Conservation (phyloP, 495 filamentous ascomycete genomes). For the Glutinoglossum americanum region DNA sequence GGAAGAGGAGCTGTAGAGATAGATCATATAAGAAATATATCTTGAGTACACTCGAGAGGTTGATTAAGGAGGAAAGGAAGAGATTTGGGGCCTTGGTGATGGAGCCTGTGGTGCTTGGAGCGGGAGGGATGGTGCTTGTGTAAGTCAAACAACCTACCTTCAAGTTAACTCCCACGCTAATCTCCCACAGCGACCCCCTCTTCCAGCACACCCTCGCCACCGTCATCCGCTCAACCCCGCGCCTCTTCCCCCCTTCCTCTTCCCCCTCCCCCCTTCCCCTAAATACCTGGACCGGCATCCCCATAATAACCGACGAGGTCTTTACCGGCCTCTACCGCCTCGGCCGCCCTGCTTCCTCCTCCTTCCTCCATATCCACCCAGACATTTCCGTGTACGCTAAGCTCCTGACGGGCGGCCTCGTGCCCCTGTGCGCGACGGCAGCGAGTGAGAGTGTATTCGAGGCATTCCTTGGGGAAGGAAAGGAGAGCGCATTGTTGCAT, state of each 20-base stretch:
- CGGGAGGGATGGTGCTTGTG: conserved; percentile 60
- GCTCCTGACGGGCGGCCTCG: conserved; percentile 50
- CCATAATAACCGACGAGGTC: conserved; percentile 59
- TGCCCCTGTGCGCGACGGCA: conserved; percentile 50
- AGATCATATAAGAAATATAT: conserved; percentile 37
- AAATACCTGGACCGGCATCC: conserved; percentile 42
- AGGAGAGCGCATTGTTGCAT: conserved; percentile 52
- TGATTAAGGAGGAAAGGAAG: conserved; percentile 28
- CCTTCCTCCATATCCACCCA: conserved; percentile 39
- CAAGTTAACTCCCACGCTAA: background rate
- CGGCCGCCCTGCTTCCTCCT: conserved; percentile 38
- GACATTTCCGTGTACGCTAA: conserved; percentile 63
- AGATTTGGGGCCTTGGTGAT: conserved; percentile 56
- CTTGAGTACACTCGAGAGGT: conserved; percentile 22
- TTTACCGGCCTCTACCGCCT: conserved; percentile 67
- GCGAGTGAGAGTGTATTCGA: conserved; percentile 50
- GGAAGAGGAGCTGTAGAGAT: conserved; percentile 21
- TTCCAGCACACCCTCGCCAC: conserved; percentile 48
- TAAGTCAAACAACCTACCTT: conserved; percentile 19
- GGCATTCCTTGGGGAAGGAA: conserved; percentile 42
- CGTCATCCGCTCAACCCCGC: conserved; percentile 32
- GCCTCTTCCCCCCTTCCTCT: conserved; percentile 22
- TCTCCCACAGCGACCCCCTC: conserved; percentile 39
- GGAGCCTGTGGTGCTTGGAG: conserved; percentile 55
- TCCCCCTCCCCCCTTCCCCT: conserved; percentile 6